These are phyloP conservation scores for Nitzschia putrida DNA, from an alignment of 108 stramenopile species.

Conservation along the genomic window DNA sequence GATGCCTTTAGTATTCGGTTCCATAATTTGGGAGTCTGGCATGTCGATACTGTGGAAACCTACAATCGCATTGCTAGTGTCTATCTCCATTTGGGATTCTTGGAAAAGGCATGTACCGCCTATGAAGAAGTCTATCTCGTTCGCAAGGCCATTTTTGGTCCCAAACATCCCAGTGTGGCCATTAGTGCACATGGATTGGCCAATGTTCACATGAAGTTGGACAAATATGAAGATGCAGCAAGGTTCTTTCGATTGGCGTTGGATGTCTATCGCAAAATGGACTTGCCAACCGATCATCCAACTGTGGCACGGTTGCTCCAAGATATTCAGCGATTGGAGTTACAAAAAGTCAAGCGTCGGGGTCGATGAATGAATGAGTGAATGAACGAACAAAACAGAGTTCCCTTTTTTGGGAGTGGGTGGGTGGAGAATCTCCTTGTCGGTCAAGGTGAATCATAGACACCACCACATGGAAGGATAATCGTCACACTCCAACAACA, in stretches of 20 bases:
- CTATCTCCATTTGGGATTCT: slow-evolving; percentile 25
- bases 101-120: slow-evolving; percentile 25
- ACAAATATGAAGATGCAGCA: slow-evolving; percentile 25
- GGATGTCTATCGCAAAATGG: slow-evolving; percentile 32
- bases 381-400: too few species aligned
- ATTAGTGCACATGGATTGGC: slow-evolving; percentile 57
- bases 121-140: slow-evolving; percentile 55
- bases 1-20: slow-evolving; percentile 50
- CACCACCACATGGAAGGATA: too few species aligned
- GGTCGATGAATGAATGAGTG: too few species aligned
- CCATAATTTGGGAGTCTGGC: slow-evolving; percentile 48
- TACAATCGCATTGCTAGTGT: slow-evolving; percentile 52
- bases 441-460: too few species aligned
- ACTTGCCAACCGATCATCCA: slow-evolving; percentile 29
- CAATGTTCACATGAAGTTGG: slow-evolving; percentile 33
- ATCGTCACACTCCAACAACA: too few species aligned
- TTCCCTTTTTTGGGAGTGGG: too few species aligned
- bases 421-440: too few species aligned
- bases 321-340: slow-evolving; percentile 14
- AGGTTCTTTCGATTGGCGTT: slow-evolving; percentile 29
- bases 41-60: slow-evolving; percentile 55
- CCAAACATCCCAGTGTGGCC: slow-evolving; percentile 53
- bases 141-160: slow-evolving; percentile 49
- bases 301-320: slow-evolving; percentile 25
- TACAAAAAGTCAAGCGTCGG: too few species aligned